Evolutionary conservation across 2,329 filamentous ascomycete genomes (phyloP).

Genomic region (Diaporthe aspalathi): DNA sequence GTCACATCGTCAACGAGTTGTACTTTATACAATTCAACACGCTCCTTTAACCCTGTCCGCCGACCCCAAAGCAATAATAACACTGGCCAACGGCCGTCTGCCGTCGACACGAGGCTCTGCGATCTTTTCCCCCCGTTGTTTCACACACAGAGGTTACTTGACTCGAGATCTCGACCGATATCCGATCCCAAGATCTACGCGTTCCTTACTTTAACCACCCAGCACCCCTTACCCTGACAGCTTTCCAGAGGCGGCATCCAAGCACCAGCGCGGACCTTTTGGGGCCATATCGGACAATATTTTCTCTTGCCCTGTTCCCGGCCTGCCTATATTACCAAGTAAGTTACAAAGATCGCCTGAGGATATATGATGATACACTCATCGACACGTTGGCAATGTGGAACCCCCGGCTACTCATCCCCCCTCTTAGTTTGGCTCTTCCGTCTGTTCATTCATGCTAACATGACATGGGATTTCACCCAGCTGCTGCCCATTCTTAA

Average conservation of each 20-base stretch:
- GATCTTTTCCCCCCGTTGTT: constrained; percentile 48
- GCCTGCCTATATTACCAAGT: constrained; percentile 52
- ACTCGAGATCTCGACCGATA: constrained; percentile 37
- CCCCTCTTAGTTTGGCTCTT: constrained; percentile 45
- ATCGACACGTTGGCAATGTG: constrained; percentile 47
- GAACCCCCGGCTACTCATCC: constrained; percentile 43
- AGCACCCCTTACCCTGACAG: constrained; percentile 38
- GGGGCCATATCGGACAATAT: constrained; percentile 47
- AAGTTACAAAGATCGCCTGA: constrained; percentile 51
- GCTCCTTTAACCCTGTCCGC: constrained; percentile 50
- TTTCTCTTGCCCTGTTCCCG: constrained; percentile 46
- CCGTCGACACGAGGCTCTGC: constrained; percentile 54
- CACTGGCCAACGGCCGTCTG: constrained; percentile 33
- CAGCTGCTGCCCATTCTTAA: constrained; percentile 53
- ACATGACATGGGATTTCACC: constrained; percentile 47
- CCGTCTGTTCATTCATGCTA: constrained; percentile 53
- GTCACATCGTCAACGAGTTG: constrained; percentile 52
- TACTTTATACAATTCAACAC: constrained; percentile 56
- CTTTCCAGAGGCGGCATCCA: constrained; percentile 35
- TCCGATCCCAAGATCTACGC: constrained; percentile 48
- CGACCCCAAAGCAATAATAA: constrained; percentile 15
- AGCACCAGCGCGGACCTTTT: constrained; percentile 41
- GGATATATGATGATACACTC: constrained; percentile 52
- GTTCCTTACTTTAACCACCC: constrained; percentile 49
- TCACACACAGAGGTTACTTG: constrained; percentile 43